These are phyloP conservation scores for Oryza rufipogon DNA, from an alignment of 176 grass and related monocot genomes.

Conservation along the genomic window DNA sequence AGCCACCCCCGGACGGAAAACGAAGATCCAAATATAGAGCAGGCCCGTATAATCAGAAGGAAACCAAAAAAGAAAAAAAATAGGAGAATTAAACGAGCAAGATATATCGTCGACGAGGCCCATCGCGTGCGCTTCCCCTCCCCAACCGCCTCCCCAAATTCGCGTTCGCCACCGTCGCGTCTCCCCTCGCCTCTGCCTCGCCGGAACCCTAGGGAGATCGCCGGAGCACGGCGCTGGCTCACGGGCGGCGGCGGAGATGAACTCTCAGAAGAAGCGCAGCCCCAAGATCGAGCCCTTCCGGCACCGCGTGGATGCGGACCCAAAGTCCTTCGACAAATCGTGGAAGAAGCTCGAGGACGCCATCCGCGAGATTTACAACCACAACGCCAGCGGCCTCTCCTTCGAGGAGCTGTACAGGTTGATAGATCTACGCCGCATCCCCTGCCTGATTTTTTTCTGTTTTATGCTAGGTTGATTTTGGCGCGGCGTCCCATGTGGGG, in stretches of 20 bases:
- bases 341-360: constrained; percentile 85
- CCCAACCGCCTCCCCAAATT: background rate
- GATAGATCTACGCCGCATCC: background rate
- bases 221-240: constrained; percentile 1
- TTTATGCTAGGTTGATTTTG: background rate
- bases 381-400: constrained; percentile 94
- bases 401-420: constrained; percentile 96
- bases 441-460: background rate
- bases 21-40: background rate
- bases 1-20: background rate
- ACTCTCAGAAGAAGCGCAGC: constrained; percentile 52
- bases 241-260: constrained; percentile 38
- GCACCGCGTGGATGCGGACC: constrained; percentile 82
- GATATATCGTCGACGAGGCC: background rate
- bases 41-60: background rate
- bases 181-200: background rate
- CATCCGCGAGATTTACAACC: constrained; percentile 96
- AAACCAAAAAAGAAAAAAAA: background rate
- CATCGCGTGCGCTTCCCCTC: background rate
- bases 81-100: background rate
- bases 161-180: constrained; percentile 26
- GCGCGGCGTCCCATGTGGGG: too few relatives aligned
- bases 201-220: background rate
- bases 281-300: constrained; percentile 79
- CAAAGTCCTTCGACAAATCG: constrained; percentile 88